A percentile compares a stretch with the other conserved stretches of the same genome.
Conservation (phyloP, 345 rosid genomes). For the Moringa oleifera region DNA sequence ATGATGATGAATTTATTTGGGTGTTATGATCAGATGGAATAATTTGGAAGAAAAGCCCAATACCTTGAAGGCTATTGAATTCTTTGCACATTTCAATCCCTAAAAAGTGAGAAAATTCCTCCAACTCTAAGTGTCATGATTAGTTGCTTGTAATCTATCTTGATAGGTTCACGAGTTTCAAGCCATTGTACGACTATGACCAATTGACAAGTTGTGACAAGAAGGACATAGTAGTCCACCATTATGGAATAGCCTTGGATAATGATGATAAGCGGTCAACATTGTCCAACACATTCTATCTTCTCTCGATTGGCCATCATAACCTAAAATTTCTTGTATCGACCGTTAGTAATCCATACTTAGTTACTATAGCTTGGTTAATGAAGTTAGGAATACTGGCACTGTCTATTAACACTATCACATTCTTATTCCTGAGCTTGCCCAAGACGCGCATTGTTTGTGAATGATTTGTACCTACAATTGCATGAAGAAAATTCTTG, state of each 20-base stretch:
- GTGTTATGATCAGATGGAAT: background rate
- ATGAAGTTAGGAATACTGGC: background rate
- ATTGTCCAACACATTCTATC: background rate
- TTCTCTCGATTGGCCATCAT: background rate
- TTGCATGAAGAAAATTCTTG: background rate
- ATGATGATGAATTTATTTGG: too few relatives aligned
- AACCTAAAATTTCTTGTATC: background rate
- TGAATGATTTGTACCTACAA: too few relatives aligned
- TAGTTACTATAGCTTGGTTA: background rate
- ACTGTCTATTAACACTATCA: background rate
- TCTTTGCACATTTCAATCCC: background rate
- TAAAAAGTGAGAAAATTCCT: background rate
- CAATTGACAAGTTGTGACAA: background rate
- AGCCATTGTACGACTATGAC: background rate
- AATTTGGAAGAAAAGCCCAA: background rate
- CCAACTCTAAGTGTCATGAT: too few relatives aligned
- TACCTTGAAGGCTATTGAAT: background rate
- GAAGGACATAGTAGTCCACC: background rate
- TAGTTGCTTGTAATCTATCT: background rate
- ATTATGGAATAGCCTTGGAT: background rate
- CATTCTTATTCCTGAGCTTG: background rate
- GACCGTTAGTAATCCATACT: background rate
- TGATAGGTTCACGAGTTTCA: background rate
- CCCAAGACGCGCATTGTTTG: too few relatives aligned
- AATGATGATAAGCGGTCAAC: background rate